Base-by-base conservation (phyloP, 2,329 filamentous ascomycete genomes). In the Penicillium sp. region DNA sequence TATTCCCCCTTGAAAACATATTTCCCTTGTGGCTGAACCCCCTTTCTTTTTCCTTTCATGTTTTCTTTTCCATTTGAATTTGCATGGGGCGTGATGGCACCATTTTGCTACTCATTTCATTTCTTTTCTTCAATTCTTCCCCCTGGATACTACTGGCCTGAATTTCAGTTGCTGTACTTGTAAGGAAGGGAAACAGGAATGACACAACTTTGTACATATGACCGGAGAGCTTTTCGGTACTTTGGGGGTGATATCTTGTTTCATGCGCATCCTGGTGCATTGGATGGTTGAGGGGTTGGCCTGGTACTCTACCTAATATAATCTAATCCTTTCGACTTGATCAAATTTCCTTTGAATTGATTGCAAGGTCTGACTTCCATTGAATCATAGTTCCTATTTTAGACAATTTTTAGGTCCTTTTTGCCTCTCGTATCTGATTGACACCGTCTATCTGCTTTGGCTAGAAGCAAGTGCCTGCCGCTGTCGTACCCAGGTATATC, bases 121-220 rank as follows among this genome's bases (percentile, higher is more conserved):
- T 8, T 40, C n/a, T 38, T 26, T n/a, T 27, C 8, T 18, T 43
- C 34, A 14, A 2, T 6, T 6, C 13, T 5, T 14, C 32, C 36
- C 18, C 27, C 14, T 43, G 30, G 32, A 26, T 34, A 7, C 38
- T 48, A 10, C 23, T 6, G 16, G 4, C 18, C 40, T 36, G 18
- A 3, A 32, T 35, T 44, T 39, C 23, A 10, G 23, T n/a, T 32
- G 38, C 26, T 50, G 34, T 54, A 50, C 18, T 50, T 50, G 32
- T 50, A 44, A 26, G 38, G 38, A 48, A 44, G 26, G 38, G 38
- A 48, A 32, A 38, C 16, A 14, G 46, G 11, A 43, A 38, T 45
- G 39, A 23, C 32, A 43, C 19, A 50, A 9, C 18, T 30, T 41
- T 51, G 52, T 42, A 55, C 19, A 55, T 55, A 51, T n/a, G 29